A percentile compares a stretch with the other conserved stretches of the same genome.
Evolutionary conservation across 768 basidiomycete species (phyloP).

Genomic region (Lactifluus rugatus): DNA sequence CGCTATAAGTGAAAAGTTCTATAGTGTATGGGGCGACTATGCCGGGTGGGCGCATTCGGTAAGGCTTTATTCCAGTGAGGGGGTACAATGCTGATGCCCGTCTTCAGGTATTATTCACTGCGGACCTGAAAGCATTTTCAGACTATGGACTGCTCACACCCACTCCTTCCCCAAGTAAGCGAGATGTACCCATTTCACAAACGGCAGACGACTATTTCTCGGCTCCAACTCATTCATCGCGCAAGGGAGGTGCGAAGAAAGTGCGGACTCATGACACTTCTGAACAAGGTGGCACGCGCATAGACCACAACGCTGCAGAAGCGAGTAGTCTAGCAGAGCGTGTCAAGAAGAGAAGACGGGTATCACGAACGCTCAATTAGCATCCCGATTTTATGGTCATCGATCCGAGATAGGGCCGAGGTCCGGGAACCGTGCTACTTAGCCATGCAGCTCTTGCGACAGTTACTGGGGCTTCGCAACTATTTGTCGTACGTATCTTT

Average conservation of each 20-base stretch:
- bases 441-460: not conserved
- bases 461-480: too few relatives aligned
- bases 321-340: slow-evolving; percentile 6
- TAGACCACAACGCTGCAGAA: not conserved
- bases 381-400: not conserved
- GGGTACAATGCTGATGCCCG: not conserved
- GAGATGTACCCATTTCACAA: not conserved
- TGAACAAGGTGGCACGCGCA: not conserved
- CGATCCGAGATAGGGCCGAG: not conserved
- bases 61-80: slow-evolving; percentile 19
- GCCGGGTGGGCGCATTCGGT: slow-evolving; percentile 92
- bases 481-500: too few relatives aligned
- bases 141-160: slow-evolving; percentile 38
- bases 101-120: slow-evolving; percentile 61
- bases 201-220: not conserved
- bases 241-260: not conserved
- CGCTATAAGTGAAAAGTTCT: slow-evolving; percentile 52
- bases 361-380: not conserved
- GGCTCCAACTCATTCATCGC: not conserved
- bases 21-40: slow-evolving; percentile 65
- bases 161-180: slow-evolving; percentile 14
- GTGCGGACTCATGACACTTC: not conserved
- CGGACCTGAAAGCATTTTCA: slow-evolving; percentile 62
- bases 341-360: slow-evolving; percentile 11
- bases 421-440: not conserved